Evolutionary conservation across 139 green algal genomes (phyloP), one percentile per base, ranked within the genome.

Genomic region (Mesostigma viride): DNA sequence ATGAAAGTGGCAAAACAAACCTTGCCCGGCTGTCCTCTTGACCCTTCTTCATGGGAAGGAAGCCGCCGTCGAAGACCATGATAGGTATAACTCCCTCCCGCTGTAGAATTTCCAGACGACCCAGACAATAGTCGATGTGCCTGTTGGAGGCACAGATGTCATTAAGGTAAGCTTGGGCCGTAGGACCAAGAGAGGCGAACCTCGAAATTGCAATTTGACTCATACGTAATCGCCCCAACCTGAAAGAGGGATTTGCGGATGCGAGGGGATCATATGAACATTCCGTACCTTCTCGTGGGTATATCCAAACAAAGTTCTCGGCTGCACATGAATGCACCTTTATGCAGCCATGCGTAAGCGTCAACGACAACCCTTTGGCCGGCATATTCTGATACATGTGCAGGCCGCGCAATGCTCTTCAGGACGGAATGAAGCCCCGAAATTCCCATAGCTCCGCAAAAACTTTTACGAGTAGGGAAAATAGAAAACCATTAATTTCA

Each of bases 261-360:
- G 17, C 14, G 14, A 17, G 14, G 44, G 14, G 14, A 53, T 24
- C 17, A 17, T 53, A 11, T 24, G 44, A 68, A 68, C 24, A 27
- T 17, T 33, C 22, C 73, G 30, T 47, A 89, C 87, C 77, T 91
- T 44, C 88, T 80, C 0, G 86, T 93, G 33, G 76, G 84, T 0
- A 61, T 69, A 22, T 85, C 86, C 65, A 91, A 77, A 51, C 84
- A 89, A 1, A 98, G 76, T 72, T 98, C 92, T 14, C 75, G 61
- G 45, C 76, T 78, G 79, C 92, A 98, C 48, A 71, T 78, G 68
- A 95, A 96, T 0, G 88, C 85, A 1, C 83, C 92, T 58, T 85
- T 88, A 74, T 98, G 90, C 30, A 98, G 77, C 88, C 94, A 95
- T 34, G 75, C 85, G 75, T 96, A 97, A 1, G 84, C 89, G 67